Conservation (phyloP, 352 stramenopile species). For the Thraustotheca clavata region DNA sequence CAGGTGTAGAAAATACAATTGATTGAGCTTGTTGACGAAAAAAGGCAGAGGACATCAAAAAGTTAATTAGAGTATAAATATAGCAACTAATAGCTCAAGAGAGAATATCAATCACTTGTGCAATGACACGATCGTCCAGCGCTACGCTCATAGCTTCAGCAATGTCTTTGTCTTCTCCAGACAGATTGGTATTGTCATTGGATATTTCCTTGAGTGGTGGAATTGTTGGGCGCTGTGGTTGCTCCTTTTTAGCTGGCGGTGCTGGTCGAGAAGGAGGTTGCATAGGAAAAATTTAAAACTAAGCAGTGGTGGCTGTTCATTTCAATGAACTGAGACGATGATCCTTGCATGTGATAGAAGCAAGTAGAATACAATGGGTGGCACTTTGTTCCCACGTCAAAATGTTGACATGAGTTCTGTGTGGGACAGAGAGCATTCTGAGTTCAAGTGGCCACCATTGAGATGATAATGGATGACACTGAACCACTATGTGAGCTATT, state of each 20-base stretch:
- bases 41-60: background rate
- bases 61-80: background rate
- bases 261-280: background rate
- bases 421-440: too few species aligned
- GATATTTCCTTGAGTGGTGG: background rate
- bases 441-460: too few species aligned
- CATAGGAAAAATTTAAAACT: constrained; percentile 4
- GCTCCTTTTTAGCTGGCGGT: background rate
- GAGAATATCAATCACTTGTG: constrained; percentile 1
- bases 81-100: background rate
- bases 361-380: background rate
- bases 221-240: background rate
- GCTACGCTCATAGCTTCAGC: background rate
- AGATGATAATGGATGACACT: too few species aligned
- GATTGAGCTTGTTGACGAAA: too few species aligned
- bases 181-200: background rate
- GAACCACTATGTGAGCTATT: too few species aligned
- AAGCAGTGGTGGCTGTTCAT: too few species aligned
- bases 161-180: constrained; percentile 1
- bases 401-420: constrained; percentile 3
- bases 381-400: background rate
- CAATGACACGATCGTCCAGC: background rate
- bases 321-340: background rate
- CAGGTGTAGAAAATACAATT: too few species aligned
- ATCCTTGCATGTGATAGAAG: background rate